A percentile compares a stretch with the other conserved stretches of the same genome.
phyloP scores from a whole-genome alignment of 2,329 filamentous ascomycete species.

The Tolypocladium sp. region DNA sequence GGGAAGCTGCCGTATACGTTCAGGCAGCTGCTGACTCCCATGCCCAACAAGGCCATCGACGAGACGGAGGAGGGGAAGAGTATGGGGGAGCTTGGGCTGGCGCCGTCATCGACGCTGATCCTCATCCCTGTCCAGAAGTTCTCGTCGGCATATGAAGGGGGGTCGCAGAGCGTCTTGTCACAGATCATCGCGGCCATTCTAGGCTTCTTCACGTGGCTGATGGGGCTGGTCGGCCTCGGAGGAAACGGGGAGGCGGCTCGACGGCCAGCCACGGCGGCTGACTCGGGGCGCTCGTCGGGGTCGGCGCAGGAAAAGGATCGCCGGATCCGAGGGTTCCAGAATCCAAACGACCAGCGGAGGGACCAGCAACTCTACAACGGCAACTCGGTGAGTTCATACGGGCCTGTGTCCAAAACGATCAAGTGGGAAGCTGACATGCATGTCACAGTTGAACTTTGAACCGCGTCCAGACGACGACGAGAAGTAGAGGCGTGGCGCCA shows the following conservation, averaged over 20 bases:
- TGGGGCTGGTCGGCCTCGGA: slow-evolving; percentile 20
- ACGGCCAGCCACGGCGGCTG: background rate
- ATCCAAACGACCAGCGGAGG: slow-evolving; percentile 42
- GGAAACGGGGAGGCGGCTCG: slow-evolving; percentile 5
- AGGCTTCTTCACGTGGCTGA: slow-evolving; percentile 25
- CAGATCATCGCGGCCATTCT: slow-evolving; percentile 20
- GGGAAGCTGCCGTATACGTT: slow-evolving; percentile 65
- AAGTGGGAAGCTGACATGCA: slow-evolving; percentile 7
- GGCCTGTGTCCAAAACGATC: background rate
- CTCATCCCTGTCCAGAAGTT: slow-evolving; percentile 58
- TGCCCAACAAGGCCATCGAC: slow-evolving; percentile 66
- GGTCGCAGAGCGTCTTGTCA: slow-evolving; percentile 16
- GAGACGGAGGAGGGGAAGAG: slow-evolving; percentile 63
- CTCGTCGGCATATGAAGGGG: slow-evolving; percentile 29
- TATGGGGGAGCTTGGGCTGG: slow-evolving; percentile 61
- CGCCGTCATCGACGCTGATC: slow-evolving; percentile 74
- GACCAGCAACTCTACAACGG: slow-evolving; percentile 81
- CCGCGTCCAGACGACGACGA: slow-evolving; percentile 53
- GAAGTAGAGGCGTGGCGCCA: background rate
- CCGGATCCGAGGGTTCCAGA: slow-evolving; percentile 22
- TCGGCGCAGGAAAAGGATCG: slow-evolving; percentile 11
- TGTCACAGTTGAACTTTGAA: slow-evolving; percentile 55
- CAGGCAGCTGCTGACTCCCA: slow-evolving; percentile 71
- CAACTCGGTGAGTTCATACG: slow-evolving; percentile 57
- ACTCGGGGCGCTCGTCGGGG: slow-evolving; percentile 2